A percentile compares a stretch with the other conserved stretches of the same genome.
Conservation (phyloP, 129 eudicot species). For the Chrysanthemum seticuspe region DNA sequence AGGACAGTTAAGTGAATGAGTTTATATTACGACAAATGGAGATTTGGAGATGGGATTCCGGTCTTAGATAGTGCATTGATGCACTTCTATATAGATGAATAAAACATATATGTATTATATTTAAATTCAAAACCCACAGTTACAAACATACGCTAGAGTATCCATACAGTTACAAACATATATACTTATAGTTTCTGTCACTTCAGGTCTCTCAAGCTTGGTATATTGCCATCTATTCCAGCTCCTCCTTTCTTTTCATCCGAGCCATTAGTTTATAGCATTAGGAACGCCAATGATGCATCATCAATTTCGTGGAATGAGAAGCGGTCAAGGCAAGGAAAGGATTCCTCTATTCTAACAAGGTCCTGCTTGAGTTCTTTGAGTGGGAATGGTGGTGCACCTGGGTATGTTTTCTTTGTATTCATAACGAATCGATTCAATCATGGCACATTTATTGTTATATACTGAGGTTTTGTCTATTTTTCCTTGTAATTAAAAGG, state of each 20-base stretch:
- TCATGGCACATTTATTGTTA: background rate
- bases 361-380: constrained; percentile 79
- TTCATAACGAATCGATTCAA: background rate
- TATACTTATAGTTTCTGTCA: constrained; percentile 16
- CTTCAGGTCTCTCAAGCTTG: constrained; percentile 82
- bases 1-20: constrained; percentile 1
- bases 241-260: constrained; percentile 56
- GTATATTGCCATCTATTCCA: constrained; percentile 56
- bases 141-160: no score
- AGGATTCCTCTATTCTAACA: constrained; percentile 63
- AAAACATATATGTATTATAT: background rate
- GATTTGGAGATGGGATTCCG: background rate
- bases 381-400: constrained; percentile 54
- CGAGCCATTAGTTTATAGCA: constrained; percentile 59
- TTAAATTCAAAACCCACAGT: no score
- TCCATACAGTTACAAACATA: background rate
- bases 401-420: constrained; percentile 51
- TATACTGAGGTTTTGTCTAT: constrained; percentile 9
- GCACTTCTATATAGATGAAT: background rate
- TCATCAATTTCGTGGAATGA: constrained; percentile 82
- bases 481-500: constrained; percentile 36
- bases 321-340: constrained; percentile 76
- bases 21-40: background rate
- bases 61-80: background rate
- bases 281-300: constrained; percentile 65